Conservation (phyloP, 164 flowering plant species). For the Tetracentron sinense region DNA sequence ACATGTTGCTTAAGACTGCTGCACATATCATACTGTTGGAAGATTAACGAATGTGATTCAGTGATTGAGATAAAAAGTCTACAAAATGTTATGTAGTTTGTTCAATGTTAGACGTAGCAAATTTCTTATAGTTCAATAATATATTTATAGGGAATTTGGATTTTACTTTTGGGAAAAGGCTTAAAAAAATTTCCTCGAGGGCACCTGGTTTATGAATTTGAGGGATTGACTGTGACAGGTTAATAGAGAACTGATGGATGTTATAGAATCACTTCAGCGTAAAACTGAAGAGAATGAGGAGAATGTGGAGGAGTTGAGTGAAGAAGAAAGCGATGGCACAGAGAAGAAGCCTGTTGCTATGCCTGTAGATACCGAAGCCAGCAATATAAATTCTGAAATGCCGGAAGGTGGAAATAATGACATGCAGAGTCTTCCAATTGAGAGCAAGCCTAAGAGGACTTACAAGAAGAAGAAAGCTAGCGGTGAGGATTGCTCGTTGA, state of each 20-base stretch:
- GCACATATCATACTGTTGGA: too few relatives aligned
- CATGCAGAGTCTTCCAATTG: neutral
- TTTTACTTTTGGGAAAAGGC: neutral
- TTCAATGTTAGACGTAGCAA: neutral
- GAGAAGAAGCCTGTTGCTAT: neutral
- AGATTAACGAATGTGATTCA: too few relatives aligned
- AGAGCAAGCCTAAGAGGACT: neutral
- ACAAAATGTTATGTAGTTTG: too few relatives aligned
- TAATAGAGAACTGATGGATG: constrained; percentile 65
- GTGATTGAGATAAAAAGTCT: too few relatives aligned
- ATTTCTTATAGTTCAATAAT: neutral
- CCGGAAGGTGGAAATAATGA: neutral
- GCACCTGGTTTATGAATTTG: neutral
- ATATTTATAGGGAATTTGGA: neutral
- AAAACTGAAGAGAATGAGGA: constrained; percentile 6
- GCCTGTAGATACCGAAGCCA: neutral
- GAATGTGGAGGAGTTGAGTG: neutral
- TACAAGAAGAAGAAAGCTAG: too few relatives aligned
- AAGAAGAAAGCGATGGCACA: constrained; percentile 2
- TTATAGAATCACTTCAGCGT: constrained; percentile 1
- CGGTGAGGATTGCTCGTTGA: neutral
- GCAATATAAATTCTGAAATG: neutral
- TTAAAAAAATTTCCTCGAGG: too few relatives aligned
- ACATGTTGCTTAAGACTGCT: too few relatives aligned
- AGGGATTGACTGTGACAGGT: constrained; percentile 36